Percentiles rank a stretch among this genome's conserved stretches.
Conservation (phyloP, 345 rosid genomes). For the Citrus unshiu region DNA sequence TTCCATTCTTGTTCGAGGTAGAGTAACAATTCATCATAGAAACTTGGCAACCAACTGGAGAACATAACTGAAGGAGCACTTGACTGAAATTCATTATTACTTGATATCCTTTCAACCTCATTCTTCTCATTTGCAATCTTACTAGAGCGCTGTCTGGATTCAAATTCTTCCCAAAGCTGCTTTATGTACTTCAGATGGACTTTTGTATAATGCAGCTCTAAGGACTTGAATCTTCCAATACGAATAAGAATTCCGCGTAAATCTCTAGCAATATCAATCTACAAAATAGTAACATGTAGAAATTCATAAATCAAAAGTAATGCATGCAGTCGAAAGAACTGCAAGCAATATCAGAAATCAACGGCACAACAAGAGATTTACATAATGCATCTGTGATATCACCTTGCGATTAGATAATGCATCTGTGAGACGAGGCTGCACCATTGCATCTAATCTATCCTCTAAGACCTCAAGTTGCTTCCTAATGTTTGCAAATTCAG, state of each 20-base stretch:
- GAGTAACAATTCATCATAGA: conserved; percentile 89
- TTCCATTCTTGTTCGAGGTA: conserved; percentile 99
- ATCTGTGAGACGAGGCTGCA: conserved; percentile 93
- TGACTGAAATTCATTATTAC: conserved; percentile 41
- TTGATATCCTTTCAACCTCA: conserved; percentile 54
- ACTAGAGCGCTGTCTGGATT: conserved; percentile 51
- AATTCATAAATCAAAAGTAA: not conserved
- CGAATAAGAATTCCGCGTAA: conserved; percentile 89
- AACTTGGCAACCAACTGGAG: conserved; percentile 89
- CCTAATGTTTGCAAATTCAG: conserved; percentile 95
- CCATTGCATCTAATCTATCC: conserved; percentile 91
- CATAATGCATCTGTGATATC: not conserved
- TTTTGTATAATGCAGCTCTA: conserved; percentile 82
- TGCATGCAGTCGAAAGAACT: not conserved
- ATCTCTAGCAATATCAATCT: conserved; percentile 95
- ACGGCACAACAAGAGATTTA: not conserved
- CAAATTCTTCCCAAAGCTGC: conserved; percentile 96
- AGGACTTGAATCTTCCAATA: conserved; percentile 91
- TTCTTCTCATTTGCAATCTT: conserved; percentile 57
- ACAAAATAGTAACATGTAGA: conserved; percentile 12
- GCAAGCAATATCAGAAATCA: conserved; percentile 3
- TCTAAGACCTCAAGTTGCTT: conserved; percentile 94
- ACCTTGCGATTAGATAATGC: conserved; percentile 96
- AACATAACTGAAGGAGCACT: conserved; percentile 44
- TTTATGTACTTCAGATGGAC: conserved; percentile 81